Percentiles rank a stretch among this genome's conserved stretches.
These are phyloP conservation scores for Populus deltoides DNA, from an alignment of 345 rosid species.

Conservation along the genomic window DNA sequence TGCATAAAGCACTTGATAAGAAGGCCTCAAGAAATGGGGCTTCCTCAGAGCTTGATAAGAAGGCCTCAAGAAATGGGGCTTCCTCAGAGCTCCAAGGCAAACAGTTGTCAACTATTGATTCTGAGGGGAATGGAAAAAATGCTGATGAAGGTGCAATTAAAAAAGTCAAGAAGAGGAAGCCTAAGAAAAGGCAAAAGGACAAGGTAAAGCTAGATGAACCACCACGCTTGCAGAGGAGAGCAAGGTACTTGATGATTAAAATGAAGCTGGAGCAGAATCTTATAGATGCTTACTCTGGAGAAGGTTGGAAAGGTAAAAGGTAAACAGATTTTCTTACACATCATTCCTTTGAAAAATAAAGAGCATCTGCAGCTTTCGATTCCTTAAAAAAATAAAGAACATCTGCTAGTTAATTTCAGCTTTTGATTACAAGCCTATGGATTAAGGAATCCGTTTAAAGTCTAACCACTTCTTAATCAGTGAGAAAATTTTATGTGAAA, in stretches of 20 bases:
- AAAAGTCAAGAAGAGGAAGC: conserved; percentile 47
- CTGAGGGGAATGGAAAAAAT: conserved; percentile 26
- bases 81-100: conserved; percentile 14
- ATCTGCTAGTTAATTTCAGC: background rate
- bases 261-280: conserved; percentile 98
- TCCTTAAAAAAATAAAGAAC: background rate
- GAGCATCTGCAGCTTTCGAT: background rate
- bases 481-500: background rate
- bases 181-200: conserved; percentile 45
- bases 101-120: conserved; percentile 5
- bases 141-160: conserved; percentile 28
- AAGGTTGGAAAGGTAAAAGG: conserved; percentile 99
- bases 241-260: conserved; percentile 81
- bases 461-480: background rate
- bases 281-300: conserved; percentile 89
- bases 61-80: conserved; percentile 30
- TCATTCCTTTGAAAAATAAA: background rate
- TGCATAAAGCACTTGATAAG: conserved; percentile 20
- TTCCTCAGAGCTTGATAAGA: conserved; percentile 17
- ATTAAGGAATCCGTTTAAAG: background rate
- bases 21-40: conserved; percentile 32
- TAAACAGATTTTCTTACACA: conserved; percentile 24
- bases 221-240: conserved; percentile 77
- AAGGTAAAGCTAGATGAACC: conserved; percentile 66
- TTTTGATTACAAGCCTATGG: background rate